phyloP scores from a whole-genome alignment of 1,284 basidiomycete species.

The Mycena citricolor region DNA sequence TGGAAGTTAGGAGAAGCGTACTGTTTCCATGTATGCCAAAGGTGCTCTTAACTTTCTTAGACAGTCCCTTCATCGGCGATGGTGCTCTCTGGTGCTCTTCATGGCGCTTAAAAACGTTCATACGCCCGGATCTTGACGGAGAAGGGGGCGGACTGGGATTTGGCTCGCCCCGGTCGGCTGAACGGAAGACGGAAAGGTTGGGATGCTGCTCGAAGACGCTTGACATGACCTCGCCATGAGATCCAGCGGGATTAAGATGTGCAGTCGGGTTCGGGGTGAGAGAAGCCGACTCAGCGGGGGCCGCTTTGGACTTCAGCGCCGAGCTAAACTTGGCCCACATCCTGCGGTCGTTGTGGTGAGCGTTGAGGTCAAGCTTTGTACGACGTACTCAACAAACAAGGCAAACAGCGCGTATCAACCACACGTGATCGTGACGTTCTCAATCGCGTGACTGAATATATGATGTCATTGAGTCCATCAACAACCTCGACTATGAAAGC shows the following conservation, averaged over 20 bases:
- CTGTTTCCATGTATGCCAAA: constrained; percentile 42
- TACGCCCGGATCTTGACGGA: constrained; percentile 39
- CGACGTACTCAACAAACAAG: no score
- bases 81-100: constrained; percentile 36
- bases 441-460: constrained; percentile 37
- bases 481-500: no score
- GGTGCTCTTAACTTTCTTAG: constrained; percentile 59
- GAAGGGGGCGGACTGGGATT: constrained; percentile 49
- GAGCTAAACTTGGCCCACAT: constrained; percentile 19
- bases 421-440: no score
- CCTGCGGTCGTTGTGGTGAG: no score
- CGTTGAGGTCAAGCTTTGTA: no score
- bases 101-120: constrained; percentile 44
- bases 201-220: constrained; percentile 58
- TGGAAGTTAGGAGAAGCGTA: no score
- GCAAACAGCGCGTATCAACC: no score
- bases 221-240: constrained; percentile 45
- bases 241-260: no score
- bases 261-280: no score
- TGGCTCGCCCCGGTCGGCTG: constrained; percentile 34
- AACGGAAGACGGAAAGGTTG: constrained; percentile 60
- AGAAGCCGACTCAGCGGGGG: constrained; percentile 9
- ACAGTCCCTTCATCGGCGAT: constrained; percentile 40
- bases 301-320: constrained; percentile 13
- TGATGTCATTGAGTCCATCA: constrained; percentile 31